Conservation (phyloP, 2,329 filamentous ascomycete species). For the Coniella vitis region DNA sequence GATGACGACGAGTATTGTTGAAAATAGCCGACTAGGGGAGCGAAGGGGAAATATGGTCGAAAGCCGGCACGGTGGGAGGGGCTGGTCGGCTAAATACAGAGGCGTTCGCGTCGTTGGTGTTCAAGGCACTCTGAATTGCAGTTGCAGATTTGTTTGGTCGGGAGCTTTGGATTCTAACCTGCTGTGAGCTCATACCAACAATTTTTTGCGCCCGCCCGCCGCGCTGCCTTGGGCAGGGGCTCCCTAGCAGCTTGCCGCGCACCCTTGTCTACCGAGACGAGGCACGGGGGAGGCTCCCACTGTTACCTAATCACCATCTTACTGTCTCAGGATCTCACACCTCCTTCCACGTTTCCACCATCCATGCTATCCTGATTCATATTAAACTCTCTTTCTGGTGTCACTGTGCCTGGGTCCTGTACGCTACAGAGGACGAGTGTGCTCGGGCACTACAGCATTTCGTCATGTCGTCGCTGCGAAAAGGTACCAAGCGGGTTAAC, state of each 20-base stretch:
- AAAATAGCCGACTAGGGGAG: too few relatives aligned
- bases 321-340: neutral
- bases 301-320: conserved; percentile 1
- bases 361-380: neutral
- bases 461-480: conserved; percentile 57
- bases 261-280: neutral
- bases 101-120: neutral
- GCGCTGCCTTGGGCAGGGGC: too few relatives aligned
- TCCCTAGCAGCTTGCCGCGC: neutral
- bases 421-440: neutral
- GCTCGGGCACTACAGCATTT: neutral
- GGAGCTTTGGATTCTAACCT: neutral
- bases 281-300: neutral
- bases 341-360: neutral
- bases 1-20: too few relatives aligned
- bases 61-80: neutral
- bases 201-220: conserved; percentile 2
- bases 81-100: neutral
- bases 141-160: neutral
- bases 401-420: neutral
- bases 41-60: neutral
- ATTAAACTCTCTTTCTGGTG: neutral
- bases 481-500: conserved; percentile 50
- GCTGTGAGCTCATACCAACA: conserved; percentile 6
- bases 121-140: neutral